Base-by-base conservation (phyloP, 2,329 filamentous ascomycete species). In the Claviceps purpurea region DNA sequence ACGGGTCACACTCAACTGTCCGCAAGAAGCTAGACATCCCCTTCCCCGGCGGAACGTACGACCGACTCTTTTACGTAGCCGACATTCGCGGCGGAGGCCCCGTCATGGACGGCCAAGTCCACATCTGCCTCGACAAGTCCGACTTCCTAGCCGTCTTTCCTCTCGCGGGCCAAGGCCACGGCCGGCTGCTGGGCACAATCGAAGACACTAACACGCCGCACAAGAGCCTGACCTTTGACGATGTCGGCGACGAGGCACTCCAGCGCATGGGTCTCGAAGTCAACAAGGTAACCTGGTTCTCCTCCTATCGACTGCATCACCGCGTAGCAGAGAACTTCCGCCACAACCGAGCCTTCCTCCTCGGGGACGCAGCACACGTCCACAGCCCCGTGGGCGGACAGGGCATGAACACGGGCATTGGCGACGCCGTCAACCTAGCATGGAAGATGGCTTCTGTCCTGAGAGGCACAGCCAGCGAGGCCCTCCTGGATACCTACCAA, bases 361-460 rank as follows among this genome's bases (percentile, higher is more conserved):
- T 73, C 6, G 78, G 78, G 3, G 78, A 81, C 52, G 76, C 77
- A 0, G 76, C 75, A 0, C 77, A 81, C 51, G 76, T 76, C 2
- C 75, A 79, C 53, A 76, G 69, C 1, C 74, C 76, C 39, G 75
- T 76, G 8, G 77, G 76, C 0, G 78, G 76, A 0, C 77, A 80
- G 56, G 78, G 78, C 0, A 69, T 81, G 57, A 81, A 81, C 56
- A 80, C 77, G 0, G 77, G 78, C 3, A 70, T 80, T 37, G 72
- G 74, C 5, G 77, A 81, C 58, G 75, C 76, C 0, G 73, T 78
- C 30, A 75, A 73, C 44, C 59, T 81, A 1, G 71, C 70, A 8
- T 81, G 77, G 76, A 77, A 78, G 39, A 58, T 79, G 0, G 68
- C 60, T 5, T 49, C 56, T 1, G 61, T 62, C 1, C 39, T 65